Evolutionary conservation across 2,329 filamentous ascomycete species (phyloP).

Genomic region (Teratosphaeria nubilosa): DNA sequence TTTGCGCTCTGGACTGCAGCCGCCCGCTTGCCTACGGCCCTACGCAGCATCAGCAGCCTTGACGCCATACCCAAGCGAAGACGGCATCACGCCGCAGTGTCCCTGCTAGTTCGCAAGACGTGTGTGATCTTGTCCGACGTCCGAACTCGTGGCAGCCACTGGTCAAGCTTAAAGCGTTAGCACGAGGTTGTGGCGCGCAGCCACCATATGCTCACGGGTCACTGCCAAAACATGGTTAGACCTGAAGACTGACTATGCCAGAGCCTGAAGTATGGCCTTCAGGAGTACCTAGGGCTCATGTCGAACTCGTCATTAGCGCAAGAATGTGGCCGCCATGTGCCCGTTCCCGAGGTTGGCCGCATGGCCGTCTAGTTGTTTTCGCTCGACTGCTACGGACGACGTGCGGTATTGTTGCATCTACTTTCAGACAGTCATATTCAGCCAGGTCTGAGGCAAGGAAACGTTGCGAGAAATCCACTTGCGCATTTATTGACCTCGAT

Average conservation of each 20-base stretch:
- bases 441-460: not conserved
- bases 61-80: not conserved
- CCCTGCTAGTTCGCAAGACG: not conserved
- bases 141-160: not conserved
- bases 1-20: not conserved
- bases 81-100: not conserved
- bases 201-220: not conserved
- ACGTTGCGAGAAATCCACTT: not conserved
- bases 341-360: not conserved
- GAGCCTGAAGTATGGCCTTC: not conserved
- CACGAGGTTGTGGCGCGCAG: not conserved
- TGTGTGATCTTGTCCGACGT: not conserved
- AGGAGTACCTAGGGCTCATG: not conserved
- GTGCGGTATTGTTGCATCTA: not conserved
- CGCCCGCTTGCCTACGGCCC: not conserved
- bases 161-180: not conserved
- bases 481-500: not conserved
- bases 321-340: not conserved
- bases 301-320: not conserved
- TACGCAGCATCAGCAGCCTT: not conserved
- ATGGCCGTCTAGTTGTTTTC: not conserved
- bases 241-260: not conserved
- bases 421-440: not conserved
- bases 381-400: not conserved
- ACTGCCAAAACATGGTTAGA: not conserved